A percentile compares a stretch with the other conserved stretches of the same genome.
Evolutionary conservation across 768 basidiomycete genomes (phyloP).

Genomic region (Rhizopogon salebrosus): DNA sequence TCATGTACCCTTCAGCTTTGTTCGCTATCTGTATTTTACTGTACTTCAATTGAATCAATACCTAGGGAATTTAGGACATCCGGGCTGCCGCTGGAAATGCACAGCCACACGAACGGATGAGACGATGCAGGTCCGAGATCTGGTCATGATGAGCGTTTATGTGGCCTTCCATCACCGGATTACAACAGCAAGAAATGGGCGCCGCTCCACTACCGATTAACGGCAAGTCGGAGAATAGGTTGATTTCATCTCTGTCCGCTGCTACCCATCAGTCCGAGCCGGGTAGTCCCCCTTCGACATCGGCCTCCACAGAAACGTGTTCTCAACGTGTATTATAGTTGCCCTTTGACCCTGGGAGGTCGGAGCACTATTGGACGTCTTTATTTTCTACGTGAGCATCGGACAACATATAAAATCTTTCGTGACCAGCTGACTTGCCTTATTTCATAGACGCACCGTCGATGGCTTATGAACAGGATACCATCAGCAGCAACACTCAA

Average conservation of each 20-base stretch:
- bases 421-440: background rate
- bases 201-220: background rate
- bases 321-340: slow-evolving; percentile 18
- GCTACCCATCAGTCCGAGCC: slow-evolving; percentile 15
- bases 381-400: slow-evolving; percentile 17
- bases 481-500: slow-evolving; percentile 6
- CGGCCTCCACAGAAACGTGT: slow-evolving; percentile 24
- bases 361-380: slow-evolving; percentile 15
- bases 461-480: slow-evolving; percentile 22
- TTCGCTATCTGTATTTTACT: background rate
- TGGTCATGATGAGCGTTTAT: too few species aligned
- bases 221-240: too few species aligned
- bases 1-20: background rate
- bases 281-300: slow-evolving; percentile 14
- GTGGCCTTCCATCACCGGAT: too few species aligned
- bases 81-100: too few species aligned
- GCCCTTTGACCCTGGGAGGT: slow-evolving; percentile 22
- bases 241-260: slow-evolving; percentile 6
- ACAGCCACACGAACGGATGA: background rate
- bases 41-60: background rate
- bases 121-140: too few species aligned
- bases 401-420: background rate
- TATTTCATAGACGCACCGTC: slow-evolving; percentile 6
- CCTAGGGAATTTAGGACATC: background rate
- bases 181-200: too few species aligned